These are phyloP conservation scores for Phaffia rhodozyma DNA, from an alignment of 1,284 basidiomycete species.

Conservation along the genomic window DNA sequence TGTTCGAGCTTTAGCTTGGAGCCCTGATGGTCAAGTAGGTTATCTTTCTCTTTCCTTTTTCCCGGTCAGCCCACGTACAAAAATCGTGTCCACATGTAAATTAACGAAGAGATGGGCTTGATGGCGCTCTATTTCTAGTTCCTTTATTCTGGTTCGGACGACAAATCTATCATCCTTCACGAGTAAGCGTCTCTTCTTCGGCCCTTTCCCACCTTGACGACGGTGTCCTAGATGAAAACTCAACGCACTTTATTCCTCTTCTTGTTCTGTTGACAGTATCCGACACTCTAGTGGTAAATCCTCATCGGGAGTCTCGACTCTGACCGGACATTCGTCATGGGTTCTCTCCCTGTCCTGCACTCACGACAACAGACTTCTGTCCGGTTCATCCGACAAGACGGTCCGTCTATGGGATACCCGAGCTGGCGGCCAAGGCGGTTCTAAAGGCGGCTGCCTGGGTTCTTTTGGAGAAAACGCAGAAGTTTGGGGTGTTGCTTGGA, in stretches of 20 bases:
- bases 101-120: not conserved
- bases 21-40: slow-evolving; percentile 54
- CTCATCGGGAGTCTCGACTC: slow-evolving; percentile 61
- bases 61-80: not conserved
- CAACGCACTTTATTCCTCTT: not conserved
- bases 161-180: slow-evolving; percentile 71
- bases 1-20: slow-evolving; percentile 71
- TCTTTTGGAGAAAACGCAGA: slow-evolving; percentile 34
- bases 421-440: slow-evolving; percentile 11
- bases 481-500: slow-evolving; percentile 76
- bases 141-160: slow-evolving; percentile 71
- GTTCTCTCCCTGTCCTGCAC: slow-evolving; percentile 58
- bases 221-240: not conserved
- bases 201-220: not conserved
- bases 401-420: slow-evolving; percentile 80
- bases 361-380: slow-evolving; percentile 61
- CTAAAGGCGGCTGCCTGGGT: slow-evolving; percentile 15
- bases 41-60: not conserved
- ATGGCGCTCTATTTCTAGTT: slow-evolving; percentile 40
- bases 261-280: slow-evolving; percentile 2
- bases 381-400: slow-evolving; percentile 70
- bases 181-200: slow-evolving; percentile 40
- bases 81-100: not conserved
- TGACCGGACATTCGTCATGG: slow-evolving; percentile 77
- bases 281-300: slow-evolving; percentile 37